Evolutionary conservation across 345 rosid species (phyloP).

Genomic region (Zanthoxylum bungeanum): DNA sequence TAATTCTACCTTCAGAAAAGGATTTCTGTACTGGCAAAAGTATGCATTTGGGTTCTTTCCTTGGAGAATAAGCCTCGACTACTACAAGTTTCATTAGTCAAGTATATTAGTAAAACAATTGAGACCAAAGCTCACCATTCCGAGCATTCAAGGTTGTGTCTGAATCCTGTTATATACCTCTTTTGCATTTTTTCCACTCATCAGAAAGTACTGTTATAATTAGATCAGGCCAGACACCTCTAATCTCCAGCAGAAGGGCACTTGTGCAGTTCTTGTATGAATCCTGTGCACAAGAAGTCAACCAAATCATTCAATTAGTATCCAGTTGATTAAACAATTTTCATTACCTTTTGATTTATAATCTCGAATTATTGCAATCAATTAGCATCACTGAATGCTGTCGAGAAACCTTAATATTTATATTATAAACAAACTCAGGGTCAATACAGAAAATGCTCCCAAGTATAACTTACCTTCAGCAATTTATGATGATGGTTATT

Average conservation of each 20-base stretch:
- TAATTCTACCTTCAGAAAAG: constrained; percentile 50
- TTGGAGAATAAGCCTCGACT: constrained; percentile 85
- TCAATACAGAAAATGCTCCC: background rate
- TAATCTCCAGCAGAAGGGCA: constrained; percentile 54
- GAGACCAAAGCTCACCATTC: constrained; percentile 13
- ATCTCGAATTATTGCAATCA: background rate
- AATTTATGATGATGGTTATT: constrained; percentile 67
- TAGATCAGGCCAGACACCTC: constrained; percentile 87
- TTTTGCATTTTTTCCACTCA: constrained; percentile 97
- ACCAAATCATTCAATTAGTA: too few species aligned
- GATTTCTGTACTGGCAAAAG: constrained; percentile 59
- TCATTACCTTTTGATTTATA: background rate
- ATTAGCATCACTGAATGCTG: background rate
- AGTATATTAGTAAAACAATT: constrained; percentile 14
- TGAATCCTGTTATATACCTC: constrained; percentile 44
- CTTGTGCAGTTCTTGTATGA: constrained; percentile 54
- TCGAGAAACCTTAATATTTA: background rate
- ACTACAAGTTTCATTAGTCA: constrained; percentile 39
- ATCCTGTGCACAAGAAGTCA: constrained; percentile 43
- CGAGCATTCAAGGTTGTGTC: constrained; percentile 8
- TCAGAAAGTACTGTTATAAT: constrained; percentile 61
- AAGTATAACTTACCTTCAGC: constrained; percentile 50
- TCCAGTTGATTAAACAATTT: too few species aligned
- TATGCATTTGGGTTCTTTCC: constrained; percentile 74
- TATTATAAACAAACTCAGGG: background rate